These are phyloP conservation scores for Schrenkiella parvula DNA, from an alignment of 345 rosid genomes.

Conservation along the genomic window DNA sequence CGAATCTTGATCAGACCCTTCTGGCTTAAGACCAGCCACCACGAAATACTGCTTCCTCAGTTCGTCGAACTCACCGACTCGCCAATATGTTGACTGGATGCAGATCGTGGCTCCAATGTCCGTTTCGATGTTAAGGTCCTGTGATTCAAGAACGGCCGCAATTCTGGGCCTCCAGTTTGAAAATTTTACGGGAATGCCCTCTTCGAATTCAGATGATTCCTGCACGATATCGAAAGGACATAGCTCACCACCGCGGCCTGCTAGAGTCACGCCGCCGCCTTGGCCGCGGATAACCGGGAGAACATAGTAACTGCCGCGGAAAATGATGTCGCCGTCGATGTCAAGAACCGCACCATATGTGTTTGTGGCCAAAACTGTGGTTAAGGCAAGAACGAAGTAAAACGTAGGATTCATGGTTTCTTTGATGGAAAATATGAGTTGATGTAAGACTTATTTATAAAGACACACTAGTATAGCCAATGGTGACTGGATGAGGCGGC, in stretches of 20 bases:
- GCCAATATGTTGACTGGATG: constrained; percentile 49
- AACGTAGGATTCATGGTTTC: constrained; percentile 19
- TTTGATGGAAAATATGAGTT: background rate
- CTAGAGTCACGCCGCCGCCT: constrained; percentile 30
- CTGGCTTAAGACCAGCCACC: constrained; percentile 41
- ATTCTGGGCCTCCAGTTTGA: constrained; percentile 15
- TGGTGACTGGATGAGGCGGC: constrained; percentile 1
- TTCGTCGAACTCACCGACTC: constrained; percentile 38
- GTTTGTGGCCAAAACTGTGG: background rate
- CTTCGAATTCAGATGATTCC: constrained; percentile 13
- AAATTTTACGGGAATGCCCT: constrained; percentile 31
- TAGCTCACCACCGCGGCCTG: constrained; percentile 18
- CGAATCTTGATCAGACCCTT: constrained; percentile 38
- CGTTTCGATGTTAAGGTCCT: constrained; percentile 38
- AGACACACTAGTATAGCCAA: background rate
- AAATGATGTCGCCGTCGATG: constrained; percentile 16
- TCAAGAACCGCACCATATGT: constrained; percentile 17
- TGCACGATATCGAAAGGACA: constrained; percentile 29
- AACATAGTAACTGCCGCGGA: constrained; percentile 27
- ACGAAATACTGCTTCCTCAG: constrained; percentile 38
- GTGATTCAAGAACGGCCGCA: constrained; percentile 7
- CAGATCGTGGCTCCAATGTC: constrained; percentile 23
- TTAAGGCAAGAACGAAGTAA: constrained; percentile 17
- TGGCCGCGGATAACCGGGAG: constrained; percentile 26
- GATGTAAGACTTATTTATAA: constrained; percentile 18